phyloP scores from a whole-genome alignment of 1,139 yeast genomes.

The Pneumocystis murina region DNA sequence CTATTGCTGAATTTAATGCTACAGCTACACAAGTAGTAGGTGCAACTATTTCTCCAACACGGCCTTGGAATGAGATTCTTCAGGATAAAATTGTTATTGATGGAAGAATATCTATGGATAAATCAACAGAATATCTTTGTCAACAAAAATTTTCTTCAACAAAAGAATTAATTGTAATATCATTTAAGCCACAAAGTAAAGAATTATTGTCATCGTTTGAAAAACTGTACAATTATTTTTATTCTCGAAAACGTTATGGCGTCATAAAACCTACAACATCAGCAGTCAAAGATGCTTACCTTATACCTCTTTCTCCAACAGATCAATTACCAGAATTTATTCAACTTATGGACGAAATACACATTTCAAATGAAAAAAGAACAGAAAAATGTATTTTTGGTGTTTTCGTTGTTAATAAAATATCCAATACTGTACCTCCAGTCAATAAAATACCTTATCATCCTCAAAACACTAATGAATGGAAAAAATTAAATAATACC shows the following conservation, averaged over 20 bases:
- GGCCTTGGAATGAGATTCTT: constrained; percentile 15
- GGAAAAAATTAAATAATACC: not conserved
- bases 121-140: constrained; percentile 43
- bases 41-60: constrained; percentile 18
- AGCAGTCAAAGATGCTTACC: constrained; percentile 51
- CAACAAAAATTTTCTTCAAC: constrained; percentile 30
- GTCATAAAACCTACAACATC: constrained; percentile 38
- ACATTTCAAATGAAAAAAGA: constrained; percentile 7
- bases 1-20: constrained; percentile 37
- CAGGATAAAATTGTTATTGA: constrained; percentile 31
- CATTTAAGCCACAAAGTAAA: constrained; percentile 22
- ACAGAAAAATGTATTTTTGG: constrained; percentile 30
- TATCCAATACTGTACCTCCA: constrained; percentile 19
- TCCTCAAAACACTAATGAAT: constrained; percentile 1
- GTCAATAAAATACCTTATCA: not conserved
- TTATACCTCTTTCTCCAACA: constrained; percentile 31
- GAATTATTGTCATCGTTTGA: constrained; percentile 26
- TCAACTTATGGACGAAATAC: constrained; percentile 13
- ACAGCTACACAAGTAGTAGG: constrained; percentile 33
- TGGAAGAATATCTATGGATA: constrained; percentile 43
- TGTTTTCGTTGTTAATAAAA: constrained; percentile 34
- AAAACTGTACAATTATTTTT: constrained; percentile 41
- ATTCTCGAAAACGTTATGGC: constrained; percentile 40
- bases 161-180: constrained; percentile 39
- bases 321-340: constrained; percentile 22